Base-by-base conservation (phyloP, 75 land plant genomes). In the Picea glauca region DNA sequence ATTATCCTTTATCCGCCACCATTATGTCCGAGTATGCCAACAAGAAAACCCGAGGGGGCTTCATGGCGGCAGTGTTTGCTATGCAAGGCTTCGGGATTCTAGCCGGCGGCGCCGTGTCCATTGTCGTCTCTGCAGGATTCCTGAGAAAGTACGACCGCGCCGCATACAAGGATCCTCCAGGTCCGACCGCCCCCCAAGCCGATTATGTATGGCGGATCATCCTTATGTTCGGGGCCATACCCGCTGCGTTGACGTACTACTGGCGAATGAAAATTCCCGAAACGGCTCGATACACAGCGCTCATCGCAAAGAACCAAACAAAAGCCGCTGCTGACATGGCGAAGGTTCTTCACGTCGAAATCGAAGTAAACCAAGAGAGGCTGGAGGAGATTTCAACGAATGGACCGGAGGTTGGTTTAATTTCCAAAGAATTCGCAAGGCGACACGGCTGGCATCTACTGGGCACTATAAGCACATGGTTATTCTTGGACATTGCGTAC, bases 1-100 rank as follows among this genome's bases (percentile, higher is more conserved):
- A 85, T 74, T 88, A 88, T 40, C 89, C 89, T 2, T 65, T 87
- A 1, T 80, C 85, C n/a, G 89, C 90, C 21, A 85, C 88, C 0
- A 87, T 87, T 67, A 87, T 87, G 89, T 82, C 89, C 2, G 89
- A 87, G 60, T 87, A 87, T 58, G 84, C 89, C 38, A 87, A 87
- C 70, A 87, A 78, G 62, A 81, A 56, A 54, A 87, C 88, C 3
- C 68, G 89, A 1, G 89, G 89, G 11, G 87, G 87, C 4, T 84
- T 84, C 54, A 77, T 84, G 13, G 85, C 85, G 0, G 59, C 78
- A 17, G 84, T 83, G 17, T 88, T 87, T 64, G 90, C 89, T 8
- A 83, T 85, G 87, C 89, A 84, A 73, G 90, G 90, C 13, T 76
- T 89, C 46, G 90, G 89, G 1, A 89, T 89, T 78, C 82, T 89